Base-by-base conservation (phyloP, 2,329 filamentous ascomycete genomes). In the Beauveria australis region DNA sequence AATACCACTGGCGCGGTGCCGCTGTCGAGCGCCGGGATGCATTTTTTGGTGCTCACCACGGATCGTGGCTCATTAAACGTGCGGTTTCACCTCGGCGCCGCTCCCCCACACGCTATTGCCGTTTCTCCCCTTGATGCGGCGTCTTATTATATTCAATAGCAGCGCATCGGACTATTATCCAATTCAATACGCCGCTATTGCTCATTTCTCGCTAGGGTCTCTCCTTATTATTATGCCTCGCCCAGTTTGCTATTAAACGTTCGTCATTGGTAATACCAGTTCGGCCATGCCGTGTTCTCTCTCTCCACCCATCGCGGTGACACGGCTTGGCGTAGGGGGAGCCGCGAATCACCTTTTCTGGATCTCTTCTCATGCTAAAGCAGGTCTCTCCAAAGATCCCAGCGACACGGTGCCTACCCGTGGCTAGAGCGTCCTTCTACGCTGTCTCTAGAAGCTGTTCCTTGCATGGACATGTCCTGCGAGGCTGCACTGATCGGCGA, bases 41-140 rank as follows among this genome's bases (percentile, higher is more conserved):
- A n/a, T 18, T n/a, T 28, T 9, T 19, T 14, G 19, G 40, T 44
- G 16, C 40, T 54, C 52, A 43, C 22, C 24, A 10, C 26, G 51
- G 48, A 5, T 22, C 26, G 43, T 40, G 10, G 18, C 47, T 59
- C 84, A 89, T 66, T 89, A 60, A 74, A 78, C 12, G 81, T 83
- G 66, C 74, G 90, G 24, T 79, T 80, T 4, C 91, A 89, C 65
- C 76, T 89, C 61, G 78, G 81, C 24, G 87, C 83, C 6, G 74
- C 56, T 52, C 74, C 47, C 56, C 56, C 56, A 51, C 46, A 46
- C 26, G 37, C 56, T 18, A 59, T 33, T 44, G 24, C 47, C 56
- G 47, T 52, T 55, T 33, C 12, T 22, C 26, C 47, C n/a, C 52
- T 16, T 59, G 54, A 6, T 55, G 18, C 41, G 30, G 6, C 41